Percentiles rank a stretch among this genome's conserved stretches.
Evolutionary conservation across 441 rosid species (phyloP).

Genomic region (Theobroma grandiflorum): DNA sequence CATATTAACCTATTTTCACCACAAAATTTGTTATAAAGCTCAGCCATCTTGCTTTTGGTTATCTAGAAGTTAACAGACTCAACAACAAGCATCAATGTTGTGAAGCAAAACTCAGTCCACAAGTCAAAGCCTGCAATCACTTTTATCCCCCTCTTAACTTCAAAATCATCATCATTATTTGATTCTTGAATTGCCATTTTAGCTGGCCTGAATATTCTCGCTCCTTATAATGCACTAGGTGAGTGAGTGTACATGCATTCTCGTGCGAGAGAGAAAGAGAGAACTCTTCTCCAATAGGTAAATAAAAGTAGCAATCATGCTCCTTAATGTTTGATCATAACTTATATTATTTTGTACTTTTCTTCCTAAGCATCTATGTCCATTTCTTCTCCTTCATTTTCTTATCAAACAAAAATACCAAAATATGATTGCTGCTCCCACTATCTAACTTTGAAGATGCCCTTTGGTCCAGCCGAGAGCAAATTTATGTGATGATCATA

Average conservation of each 20-base stretch:
- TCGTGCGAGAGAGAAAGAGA: neutral
- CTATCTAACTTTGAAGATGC: neutral
- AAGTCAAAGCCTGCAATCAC: neutral
- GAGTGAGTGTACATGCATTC: neutral
- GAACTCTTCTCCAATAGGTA: neutral
- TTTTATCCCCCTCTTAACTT: neutral
- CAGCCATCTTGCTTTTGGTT: neutral
- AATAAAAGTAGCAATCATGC: neutral
- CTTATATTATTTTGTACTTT: neutral
- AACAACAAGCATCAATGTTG: neutral
- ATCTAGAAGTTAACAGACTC: neutral
- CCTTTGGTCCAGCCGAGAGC: neutral
- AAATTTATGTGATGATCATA: slow-evolving; percentile 6
- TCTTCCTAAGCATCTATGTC: neutral
- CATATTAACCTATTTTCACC: neutral
- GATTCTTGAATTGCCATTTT: neutral
- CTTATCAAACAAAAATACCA: neutral
- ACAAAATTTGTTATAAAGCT: neutral
- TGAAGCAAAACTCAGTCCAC: neutral
- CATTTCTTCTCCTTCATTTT: neutral
- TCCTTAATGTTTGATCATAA: neutral
- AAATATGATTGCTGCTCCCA: neutral
- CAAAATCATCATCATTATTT: neutral
- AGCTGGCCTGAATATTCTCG: neutral
- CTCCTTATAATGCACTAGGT: neutral